A percentile compares a stretch with the other conserved stretches of the same genome.
Conservation (phyloP, 371 early-diverging fungal genomes). For the Circinella minor region DNA sequence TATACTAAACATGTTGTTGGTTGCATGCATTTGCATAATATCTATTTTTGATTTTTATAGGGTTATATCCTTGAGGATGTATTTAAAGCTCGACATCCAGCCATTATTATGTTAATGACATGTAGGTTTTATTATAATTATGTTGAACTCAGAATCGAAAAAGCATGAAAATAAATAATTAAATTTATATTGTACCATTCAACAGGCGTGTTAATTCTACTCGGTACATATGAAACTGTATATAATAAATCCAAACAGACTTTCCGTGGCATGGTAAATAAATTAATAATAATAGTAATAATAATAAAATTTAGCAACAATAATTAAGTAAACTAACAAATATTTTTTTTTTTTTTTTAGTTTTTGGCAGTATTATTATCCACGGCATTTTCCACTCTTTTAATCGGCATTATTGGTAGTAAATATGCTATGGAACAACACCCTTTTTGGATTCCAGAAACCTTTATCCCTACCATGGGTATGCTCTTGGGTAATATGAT, state of each 20-base stretch:
- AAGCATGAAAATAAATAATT: too few relatives aligned
- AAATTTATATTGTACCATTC: too few relatives aligned
- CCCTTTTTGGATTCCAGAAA: conserved; percentile 76
- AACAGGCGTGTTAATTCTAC: conserved; percentile 49
- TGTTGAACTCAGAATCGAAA: too few relatives aligned
- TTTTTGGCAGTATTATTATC: conserved; percentile 56
- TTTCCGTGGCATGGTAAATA: conserved; percentile 55
- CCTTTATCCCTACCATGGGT: conserved; percentile 89
- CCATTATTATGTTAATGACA: conserved; percentile 62
- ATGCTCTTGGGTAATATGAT: conserved; percentile 86
- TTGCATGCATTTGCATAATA: not conserved
- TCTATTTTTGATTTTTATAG: conserved; percentile 20
- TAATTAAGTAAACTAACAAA: not conserved
- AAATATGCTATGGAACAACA: conserved; percentile 75
- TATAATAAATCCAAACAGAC: conserved; percentile 64
- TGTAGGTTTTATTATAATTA: conserved; percentile 32
- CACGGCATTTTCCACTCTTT: conserved; percentile 50
- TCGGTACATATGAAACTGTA: conserved; percentile 63
- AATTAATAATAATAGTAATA: not conserved
- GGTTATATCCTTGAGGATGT: conserved; percentile 68
- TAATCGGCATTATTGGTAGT: conserved; percentile 67
- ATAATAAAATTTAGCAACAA: not conserved
- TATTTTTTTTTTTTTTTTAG: conserved; percentile 20
- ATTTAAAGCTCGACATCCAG: conserved; percentile 62
- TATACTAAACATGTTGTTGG: too few relatives aligned